Percentiles rank a stretch among this genome's conserved stretches.
These are phyloP conservation scores for Striga hermonthica DNA, from an alignment of 305 asterid genomes.

Conservation along the genomic window DNA sequence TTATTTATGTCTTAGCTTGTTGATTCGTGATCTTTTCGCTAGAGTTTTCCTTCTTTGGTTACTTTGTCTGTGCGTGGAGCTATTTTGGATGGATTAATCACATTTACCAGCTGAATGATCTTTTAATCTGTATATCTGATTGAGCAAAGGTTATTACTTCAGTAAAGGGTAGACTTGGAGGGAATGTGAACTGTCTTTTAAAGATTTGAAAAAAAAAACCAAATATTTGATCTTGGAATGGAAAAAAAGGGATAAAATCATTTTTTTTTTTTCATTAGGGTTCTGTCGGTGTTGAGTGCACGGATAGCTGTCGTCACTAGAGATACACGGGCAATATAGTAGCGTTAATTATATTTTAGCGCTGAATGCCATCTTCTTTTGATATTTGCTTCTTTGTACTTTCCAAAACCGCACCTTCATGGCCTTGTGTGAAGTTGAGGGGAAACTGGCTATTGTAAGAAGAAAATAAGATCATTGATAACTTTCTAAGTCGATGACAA, in stretches of 20 bases:
- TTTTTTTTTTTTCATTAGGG: too few species aligned
- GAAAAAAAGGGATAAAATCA: too few species aligned
- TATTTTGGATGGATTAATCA: conserved; percentile 4
- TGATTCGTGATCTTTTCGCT: background rate
- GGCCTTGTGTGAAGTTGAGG: background rate
- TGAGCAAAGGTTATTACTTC: too few species aligned
- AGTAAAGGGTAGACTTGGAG: too few species aligned
- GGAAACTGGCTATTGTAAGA: conserved; percentile 1
- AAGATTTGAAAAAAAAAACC: too few species aligned
- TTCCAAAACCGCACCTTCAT: conserved; percentile 13
- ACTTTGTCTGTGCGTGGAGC: background rate
- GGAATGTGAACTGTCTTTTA: too few species aligned
- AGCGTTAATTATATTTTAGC: conserved; percentile 8
- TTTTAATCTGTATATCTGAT: too few species aligned
- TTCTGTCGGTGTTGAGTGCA: too few species aligned
- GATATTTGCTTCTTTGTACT: conserved; percentile 1
- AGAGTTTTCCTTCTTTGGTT: conserved; percentile 8
- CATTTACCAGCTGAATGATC: background rate
- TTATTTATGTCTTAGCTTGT: conserved; percentile 10
- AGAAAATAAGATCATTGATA: background rate
- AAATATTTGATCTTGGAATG: too few species aligned
- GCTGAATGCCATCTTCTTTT: background rate
- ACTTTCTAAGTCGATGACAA: background rate
- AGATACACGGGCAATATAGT: too few species aligned
- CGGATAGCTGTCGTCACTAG: background rate